Evolutionary conservation across 1,139 yeast genomes (phyloP).

Genomic region (Kodamaea alishanica): DNA sequence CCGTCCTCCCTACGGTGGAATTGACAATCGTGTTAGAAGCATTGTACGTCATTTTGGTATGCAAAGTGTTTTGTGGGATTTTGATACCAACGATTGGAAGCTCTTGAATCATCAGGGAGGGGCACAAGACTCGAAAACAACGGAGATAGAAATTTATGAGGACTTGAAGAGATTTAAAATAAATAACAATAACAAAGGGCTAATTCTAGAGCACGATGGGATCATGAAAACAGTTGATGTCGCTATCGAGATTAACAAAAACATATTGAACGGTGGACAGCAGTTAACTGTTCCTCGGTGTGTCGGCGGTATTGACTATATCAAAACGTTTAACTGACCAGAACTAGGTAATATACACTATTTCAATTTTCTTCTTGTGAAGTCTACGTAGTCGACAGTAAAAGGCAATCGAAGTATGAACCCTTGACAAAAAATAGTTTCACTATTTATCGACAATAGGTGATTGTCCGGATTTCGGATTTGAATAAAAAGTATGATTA

Average conservation of each 20-base stretch:
- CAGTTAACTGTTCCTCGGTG: slow-evolving; percentile 77
- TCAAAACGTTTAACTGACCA: slow-evolving; percentile 24
- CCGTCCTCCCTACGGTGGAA: slow-evolving; percentile 95
- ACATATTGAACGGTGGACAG: slow-evolving; percentile 53
- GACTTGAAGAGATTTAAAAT: slow-evolving; percentile 55
- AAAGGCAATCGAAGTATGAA: too few species aligned
- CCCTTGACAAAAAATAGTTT: too few species aligned
- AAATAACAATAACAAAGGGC: slow-evolving; percentile 44
- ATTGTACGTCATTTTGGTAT: slow-evolving; percentile 83
- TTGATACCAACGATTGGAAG: slow-evolving; percentile 91
- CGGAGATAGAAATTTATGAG: slow-evolving; percentile 47
- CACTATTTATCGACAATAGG: too few species aligned
- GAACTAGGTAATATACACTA: background rate
- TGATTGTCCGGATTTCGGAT: too few species aligned
- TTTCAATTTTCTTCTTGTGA: too few species aligned
- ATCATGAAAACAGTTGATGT: slow-evolving; percentile 62
- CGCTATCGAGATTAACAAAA: slow-evolving; percentile 52
- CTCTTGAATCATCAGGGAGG: slow-evolving; percentile 34
- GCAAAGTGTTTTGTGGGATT: slow-evolving; percentile 88
- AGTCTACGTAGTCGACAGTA: too few species aligned
- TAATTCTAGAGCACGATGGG: slow-evolving; percentile 85
- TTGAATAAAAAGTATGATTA: too few species aligned
- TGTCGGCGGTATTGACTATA: slow-evolving; percentile 57
- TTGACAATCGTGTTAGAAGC: slow-evolving; percentile 78
- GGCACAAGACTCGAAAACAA: slow-evolving; percentile 20